These are phyloP conservation scores for Hyphodiscus hymeniophilus DNA, from an alignment of 495 filamentous ascomycete genomes.

Conservation along the genomic window DNA sequence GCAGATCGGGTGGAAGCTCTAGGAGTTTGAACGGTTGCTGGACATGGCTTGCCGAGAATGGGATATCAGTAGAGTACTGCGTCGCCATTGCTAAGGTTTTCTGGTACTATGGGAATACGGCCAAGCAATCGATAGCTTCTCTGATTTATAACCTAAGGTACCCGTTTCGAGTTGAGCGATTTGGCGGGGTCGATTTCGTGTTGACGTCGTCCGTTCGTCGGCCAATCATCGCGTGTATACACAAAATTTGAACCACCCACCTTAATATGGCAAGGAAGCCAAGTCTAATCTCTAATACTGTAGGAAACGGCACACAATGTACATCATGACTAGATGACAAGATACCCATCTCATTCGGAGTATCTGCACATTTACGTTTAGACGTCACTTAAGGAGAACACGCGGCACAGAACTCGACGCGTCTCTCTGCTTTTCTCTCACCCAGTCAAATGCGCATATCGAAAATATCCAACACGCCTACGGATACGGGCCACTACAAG, in stretches of 20 bases:
- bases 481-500: not conserved
- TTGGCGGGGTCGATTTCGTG: conserved; percentile 12
- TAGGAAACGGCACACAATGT: not conserved
- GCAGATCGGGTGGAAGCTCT: conserved; percentile 71
- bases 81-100: conserved; percentile 40
- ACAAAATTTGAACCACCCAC: too few species aligned
- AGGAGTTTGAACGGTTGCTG: conserved; percentile 56
- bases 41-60: conserved; percentile 45
- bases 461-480: not conserved
- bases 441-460: conserved; percentile 5
- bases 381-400: not conserved
- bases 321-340: not conserved
- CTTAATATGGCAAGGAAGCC: not conserved
- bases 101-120: too few species aligned
- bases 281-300: not conserved
- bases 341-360: not conserved
- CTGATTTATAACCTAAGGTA: not conserved
- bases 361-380: not conserved
- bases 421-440: conserved; percentile 5
- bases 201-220: conserved; percentile 1
- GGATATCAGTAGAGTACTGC: conserved; percentile 45
- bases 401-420: conserved; percentile 1
- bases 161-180: conserved; percentile 14
- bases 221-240: conserved; percentile 18
- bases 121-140: not conserved